Percentiles rank a stretch among this genome's conserved stretches.
Conservation (phyloP, 2,329 filamentous ascomycete species). For the Cercospora berteroae region DNA sequence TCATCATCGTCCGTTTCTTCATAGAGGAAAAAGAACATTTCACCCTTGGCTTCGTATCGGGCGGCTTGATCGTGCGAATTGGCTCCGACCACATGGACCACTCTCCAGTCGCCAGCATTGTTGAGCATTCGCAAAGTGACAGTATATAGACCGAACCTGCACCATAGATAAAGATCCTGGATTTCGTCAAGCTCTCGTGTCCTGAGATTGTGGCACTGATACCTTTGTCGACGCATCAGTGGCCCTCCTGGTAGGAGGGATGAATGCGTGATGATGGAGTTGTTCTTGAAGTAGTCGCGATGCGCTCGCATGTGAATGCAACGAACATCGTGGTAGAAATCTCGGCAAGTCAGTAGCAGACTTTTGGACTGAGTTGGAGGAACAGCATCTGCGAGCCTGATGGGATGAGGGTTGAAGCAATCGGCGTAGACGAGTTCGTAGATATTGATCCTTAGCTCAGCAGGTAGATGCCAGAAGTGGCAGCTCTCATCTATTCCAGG, state of each 20-base stretch:
- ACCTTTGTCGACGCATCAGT: background rate
- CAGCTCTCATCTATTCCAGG: no score
- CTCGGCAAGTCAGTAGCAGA: background rate
- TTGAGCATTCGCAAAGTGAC: background rate
- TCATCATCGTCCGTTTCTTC: background rate
- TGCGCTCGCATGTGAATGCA: background rate
- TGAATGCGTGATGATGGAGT: background rate
- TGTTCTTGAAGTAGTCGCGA: background rate
- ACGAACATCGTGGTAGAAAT: background rate
- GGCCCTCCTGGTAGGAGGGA: background rate
- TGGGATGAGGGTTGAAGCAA: background rate
- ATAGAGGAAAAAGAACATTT: background rate
- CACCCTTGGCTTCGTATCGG: background rate
- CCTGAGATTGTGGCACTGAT: background rate
- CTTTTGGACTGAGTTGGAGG: background rate
- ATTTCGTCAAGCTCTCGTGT: background rate
- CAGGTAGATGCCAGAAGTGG: background rate
- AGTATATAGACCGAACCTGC: background rate
- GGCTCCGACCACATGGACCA: background rate
- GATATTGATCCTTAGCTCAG: background rate
- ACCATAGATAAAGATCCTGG: background rate
- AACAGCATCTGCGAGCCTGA: background rate
- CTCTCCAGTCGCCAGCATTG: background rate
- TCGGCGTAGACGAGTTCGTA: background rate
- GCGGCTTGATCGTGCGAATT: background rate